A percentile compares a stretch with the other conserved stretches of the same genome.
phyloP scores from a whole-genome alignment of 305 asterid genomes.

The Lippia alba region DNA sequence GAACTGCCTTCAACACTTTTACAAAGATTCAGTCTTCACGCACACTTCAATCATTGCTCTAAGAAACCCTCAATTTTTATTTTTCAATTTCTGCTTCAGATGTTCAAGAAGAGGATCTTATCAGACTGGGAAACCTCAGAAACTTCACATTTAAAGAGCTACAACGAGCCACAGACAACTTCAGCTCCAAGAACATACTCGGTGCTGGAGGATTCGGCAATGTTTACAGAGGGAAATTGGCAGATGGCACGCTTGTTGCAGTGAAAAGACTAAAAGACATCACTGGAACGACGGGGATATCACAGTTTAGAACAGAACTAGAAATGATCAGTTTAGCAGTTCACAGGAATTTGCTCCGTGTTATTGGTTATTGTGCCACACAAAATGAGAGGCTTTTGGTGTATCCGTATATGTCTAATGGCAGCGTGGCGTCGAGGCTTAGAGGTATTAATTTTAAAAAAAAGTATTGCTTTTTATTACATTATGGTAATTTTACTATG shows the following conservation, averaged over 20 bases:
- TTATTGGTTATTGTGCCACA: conserved; percentile 85
- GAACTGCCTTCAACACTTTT: no score
- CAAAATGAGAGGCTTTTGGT: conserved; percentile 80
- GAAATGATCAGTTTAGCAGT: conserved; percentile 94
- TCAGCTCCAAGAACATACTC: conserved; percentile 85
- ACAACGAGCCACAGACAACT: conserved; percentile 78
- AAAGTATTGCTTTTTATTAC: no score
- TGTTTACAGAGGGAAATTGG: conserved; percentile 78
- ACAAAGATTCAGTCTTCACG: no score
- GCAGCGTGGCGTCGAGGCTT: conserved; percentile 89
- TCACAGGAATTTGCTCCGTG: conserved; percentile 83
- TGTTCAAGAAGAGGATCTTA: conserved; percentile 74
- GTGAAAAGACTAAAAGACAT: conserved; percentile 89
- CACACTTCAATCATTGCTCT: neutral
- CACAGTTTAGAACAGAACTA: conserved; percentile 81
- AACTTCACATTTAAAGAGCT: conserved; percentile 87
- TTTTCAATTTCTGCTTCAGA: conserved; percentile 44
- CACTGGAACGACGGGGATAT: conserved; percentile 82
- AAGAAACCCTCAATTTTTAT: neutral
- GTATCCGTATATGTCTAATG: conserved; percentile 94
- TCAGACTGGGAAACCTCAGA: conserved; percentile 73
- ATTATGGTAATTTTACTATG: neutral
- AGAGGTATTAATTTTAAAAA: conserved; percentile 51
- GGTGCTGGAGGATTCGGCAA: conserved; percentile 98
- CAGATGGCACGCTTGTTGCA: conserved; percentile 72